Evolutionary conservation across 768 basidiomycete species (phyloP), one percentile per base, ranked within the genome.

Genomic region (Stropharia rugosoannulata): DNA sequence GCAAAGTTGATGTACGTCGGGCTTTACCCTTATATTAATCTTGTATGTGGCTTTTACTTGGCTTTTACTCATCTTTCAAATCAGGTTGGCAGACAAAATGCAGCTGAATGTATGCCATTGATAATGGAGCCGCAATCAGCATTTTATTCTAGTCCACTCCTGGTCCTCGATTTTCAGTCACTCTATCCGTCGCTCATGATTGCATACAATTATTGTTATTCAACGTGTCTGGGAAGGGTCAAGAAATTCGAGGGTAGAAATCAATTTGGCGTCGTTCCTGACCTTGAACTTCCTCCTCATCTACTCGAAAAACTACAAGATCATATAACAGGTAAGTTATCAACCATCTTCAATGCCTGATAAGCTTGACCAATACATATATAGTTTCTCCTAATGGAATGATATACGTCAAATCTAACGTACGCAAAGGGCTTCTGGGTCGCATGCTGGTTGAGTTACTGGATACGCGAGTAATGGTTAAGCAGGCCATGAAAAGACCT

Each of bases 141-240:
- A 2, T 96, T 94, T 65, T 99, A 98, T 70, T 90, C 85, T 40
- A 90, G 90, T 61, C 97, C 97, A 4, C 78, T 99, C 11, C 75
- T 98, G 36, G 95, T 99, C 0, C 78, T 99, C 53, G 97, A 99
- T 69, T 99, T 98, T 68, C 93, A 97, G 64, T 94, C 90, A 2
- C 79, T 99, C 22, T 99, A 99, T 68, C 97, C 97, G 0, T 97
- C 95, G 0, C 78, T 98, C 57, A 98, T 98, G 96, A 96, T 98
- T 62, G 96, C 95, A 5, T 95, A 99, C 73, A 98, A 98, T 69
- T 94, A 94, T 69, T 94, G 92, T 65, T 95, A 94, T 68, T 98
- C 95, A 25, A 99, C 97, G 2, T 98, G 95, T 68, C 78, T 99
- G 29, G 97, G 97, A 9, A 84, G 95, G 11, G 77, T 93, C 38